These are phyloP conservation scores for Nitzschia sp. DNA, from an alignment of 108 stramenopile genomes.

Conservation along the genomic window DNA sequence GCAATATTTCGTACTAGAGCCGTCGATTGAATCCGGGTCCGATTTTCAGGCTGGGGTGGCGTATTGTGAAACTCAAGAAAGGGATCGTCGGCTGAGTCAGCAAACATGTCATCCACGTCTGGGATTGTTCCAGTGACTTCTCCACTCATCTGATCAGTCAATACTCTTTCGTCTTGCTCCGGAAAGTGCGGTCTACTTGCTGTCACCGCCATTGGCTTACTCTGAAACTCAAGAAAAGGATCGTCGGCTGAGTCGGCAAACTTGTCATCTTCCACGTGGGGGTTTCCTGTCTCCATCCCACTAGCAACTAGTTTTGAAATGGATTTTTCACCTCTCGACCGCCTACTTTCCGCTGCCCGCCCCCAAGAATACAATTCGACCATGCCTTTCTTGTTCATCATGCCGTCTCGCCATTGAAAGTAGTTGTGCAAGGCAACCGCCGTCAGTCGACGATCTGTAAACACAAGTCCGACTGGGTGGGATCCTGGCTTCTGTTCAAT, in stretches of 20 bases:
- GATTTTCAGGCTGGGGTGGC: background rate
- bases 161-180: too few species aligned
- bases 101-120: background rate
- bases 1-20: conserved; percentile 43
- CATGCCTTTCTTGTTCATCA: background rate
- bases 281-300: background rate
- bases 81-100: conserved; percentile 24
- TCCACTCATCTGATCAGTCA: too few species aligned
- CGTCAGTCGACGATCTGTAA: conserved; percentile 60
- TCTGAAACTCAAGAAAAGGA: conserved; percentile 14
- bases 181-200: too few species aligned
- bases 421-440: conserved; percentile 58
- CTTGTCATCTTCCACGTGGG: background rate
- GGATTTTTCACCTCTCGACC: background rate
- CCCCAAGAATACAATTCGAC: conserved; percentile 4
- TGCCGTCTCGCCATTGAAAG: conserved; percentile 30
- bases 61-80: conserved; percentile 6
- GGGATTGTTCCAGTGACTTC: background rate
- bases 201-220: too few species aligned
- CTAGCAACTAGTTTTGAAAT: background rate
- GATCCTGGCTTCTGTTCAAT: conserved; percentile 25
- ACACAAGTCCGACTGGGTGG: conserved; percentile 53
- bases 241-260: conserved; percentile 22
- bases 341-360: background rate
- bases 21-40: conserved; percentile 24